Percentiles rank a stretch among this genome's conserved stretches.
These are phyloP conservation scores for Boletus edulis DNA, from an alignment of 768 basidiomycete species.

Conservation along the genomic window DNA sequence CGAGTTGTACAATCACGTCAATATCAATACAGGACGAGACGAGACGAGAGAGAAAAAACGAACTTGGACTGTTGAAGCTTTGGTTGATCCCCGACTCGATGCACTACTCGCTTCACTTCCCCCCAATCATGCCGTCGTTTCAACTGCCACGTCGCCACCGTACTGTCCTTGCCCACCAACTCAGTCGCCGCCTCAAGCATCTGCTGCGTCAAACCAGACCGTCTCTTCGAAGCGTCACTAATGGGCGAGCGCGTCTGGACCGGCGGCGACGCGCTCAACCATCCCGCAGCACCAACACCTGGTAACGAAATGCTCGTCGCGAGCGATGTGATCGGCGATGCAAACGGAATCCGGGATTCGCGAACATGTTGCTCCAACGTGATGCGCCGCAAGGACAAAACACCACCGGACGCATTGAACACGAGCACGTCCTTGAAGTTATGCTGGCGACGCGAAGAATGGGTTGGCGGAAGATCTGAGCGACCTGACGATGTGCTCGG, in stretches of 20 bases:
- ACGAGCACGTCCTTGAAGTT: conserved; percentile 67
- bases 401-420: conserved; percentile 59
- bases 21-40: too few species aligned
- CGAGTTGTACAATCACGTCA: conserved; percentile 13
- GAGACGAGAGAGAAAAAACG: too few species aligned
- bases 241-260: conserved; percentile 12
- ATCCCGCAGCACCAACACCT: conserved; percentile 44
- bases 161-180: conserved; percentile 34
- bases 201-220: conserved; percentile 34
- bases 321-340: conserved; percentile 30
- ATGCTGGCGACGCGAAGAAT: conserved; percentile 33
- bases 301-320: conserved; percentile 64
- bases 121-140: too few species aligned
- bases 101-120: conserved; percentile 37
- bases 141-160: too few species aligned
- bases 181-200: conserved; percentile 37
- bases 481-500: conserved; percentile 30
- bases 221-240: conserved; percentile 27
- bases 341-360: conserved; percentile 24
- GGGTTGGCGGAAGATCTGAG: conserved; percentile 26
- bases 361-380: conserved; percentile 38
- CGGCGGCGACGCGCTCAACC: conserved; percentile 31
- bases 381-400: conserved; percentile 55
- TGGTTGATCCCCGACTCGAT: conserved; percentile 3
- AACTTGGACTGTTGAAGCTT: conserved; percentile 17